Evolutionary conservation across 306 rosid genomes (phyloP).

Genomic region (Begonia masoniana): DNA sequence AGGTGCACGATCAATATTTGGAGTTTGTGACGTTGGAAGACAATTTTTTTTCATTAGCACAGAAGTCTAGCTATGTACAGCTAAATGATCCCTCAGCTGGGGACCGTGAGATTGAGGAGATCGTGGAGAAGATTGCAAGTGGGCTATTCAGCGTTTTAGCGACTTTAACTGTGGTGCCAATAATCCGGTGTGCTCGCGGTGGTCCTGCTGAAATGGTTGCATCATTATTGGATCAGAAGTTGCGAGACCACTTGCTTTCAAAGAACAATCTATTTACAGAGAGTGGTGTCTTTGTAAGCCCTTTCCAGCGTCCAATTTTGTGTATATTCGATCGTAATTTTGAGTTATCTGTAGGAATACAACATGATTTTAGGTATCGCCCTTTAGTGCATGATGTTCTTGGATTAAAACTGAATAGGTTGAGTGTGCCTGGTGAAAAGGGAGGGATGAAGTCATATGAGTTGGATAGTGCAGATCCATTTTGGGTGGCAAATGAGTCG

Average conservation of each 20-base stretch:
- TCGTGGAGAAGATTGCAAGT: constrained; percentile 55
- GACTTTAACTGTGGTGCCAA: constrained; percentile 69
- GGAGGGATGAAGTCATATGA: constrained; percentile 87
- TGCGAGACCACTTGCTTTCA: constrained; percentile 77
- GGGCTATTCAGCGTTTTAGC: constrained; percentile 90
- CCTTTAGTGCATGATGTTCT: constrained; percentile 86
- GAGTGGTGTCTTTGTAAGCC: constrained; percentile 55
- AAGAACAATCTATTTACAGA: constrained; percentile 80
- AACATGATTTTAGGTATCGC: constrained; percentile 87
- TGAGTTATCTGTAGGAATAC: constrained; percentile 82
- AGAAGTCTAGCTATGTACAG: constrained; percentile 58
- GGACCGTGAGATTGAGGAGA: constrained; percentile 84
- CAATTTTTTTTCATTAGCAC: constrained; percentile 68
- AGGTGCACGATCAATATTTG: constrained; percentile 92
- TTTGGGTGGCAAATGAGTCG: constrained; percentile 80
- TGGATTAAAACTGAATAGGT: constrained; percentile 77
- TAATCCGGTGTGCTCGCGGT: constrained; percentile 72
- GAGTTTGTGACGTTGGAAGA: constrained; percentile 88
- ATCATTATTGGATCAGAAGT: constrained; percentile 67
- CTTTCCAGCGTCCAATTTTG: constrained; percentile 85
- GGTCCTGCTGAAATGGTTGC: constrained; percentile 99
- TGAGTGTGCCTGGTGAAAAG: constrained; percentile 79
- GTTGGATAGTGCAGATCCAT: constrained; percentile 68
- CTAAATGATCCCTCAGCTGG: constrained; percentile 91
- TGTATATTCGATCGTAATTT: constrained; percentile 84